Conservation (phyloP, 2,329 filamentous ascomycete genomes). For the Seiridium cupressi region DNA sequence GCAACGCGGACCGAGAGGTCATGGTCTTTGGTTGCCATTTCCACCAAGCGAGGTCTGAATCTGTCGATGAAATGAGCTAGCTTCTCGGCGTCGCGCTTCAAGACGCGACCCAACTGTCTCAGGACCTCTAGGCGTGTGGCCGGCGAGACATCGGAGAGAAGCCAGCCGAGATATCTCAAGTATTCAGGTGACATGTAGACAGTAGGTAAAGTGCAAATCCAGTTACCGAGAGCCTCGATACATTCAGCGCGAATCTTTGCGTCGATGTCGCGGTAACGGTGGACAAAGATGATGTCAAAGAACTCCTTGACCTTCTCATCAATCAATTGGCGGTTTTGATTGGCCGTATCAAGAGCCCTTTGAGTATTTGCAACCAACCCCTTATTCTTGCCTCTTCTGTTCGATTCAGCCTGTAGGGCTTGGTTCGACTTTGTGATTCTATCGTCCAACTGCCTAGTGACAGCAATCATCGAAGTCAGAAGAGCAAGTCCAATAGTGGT, state of each 20-base stretch:
- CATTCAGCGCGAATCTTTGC: slow-evolving; percentile 86
- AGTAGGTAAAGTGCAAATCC: slow-evolving; percentile 83
- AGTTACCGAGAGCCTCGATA: slow-evolving; percentile 79
- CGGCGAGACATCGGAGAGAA: slow-evolving; percentile 78
- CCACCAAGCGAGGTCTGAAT: slow-evolving; percentile 82
- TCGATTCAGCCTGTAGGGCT: slow-evolving; percentile 75
- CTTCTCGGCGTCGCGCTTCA: slow-evolving; percentile 77
- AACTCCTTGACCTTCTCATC: slow-evolving; percentile 77
- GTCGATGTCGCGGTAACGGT: slow-evolving; percentile 93
- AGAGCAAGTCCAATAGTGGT: slow-evolving; percentile 82
- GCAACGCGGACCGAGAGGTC: slow-evolving; percentile 78
- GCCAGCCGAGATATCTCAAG: slow-evolving; percentile 92
- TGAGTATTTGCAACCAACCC: slow-evolving; percentile 72
- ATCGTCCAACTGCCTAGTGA: slow-evolving; percentile 69
- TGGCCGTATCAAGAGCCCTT: slow-evolving; percentile 67
- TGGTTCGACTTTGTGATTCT: slow-evolving; percentile 74
- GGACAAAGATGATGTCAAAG: slow-evolving; percentile 90
- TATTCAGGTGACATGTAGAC: slow-evolving; percentile 90
- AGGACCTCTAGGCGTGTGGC: slow-evolving; percentile 81
- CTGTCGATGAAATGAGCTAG: slow-evolving; percentile 91
- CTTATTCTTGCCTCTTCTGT: slow-evolving; percentile 73
- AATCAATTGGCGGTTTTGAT: slow-evolving; percentile 66
- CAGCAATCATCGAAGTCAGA: slow-evolving; percentile 71
- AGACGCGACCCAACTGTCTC: slow-evolving; percentile 76
- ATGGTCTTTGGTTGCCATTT: slow-evolving; percentile 86